Evolutionary conservation across 257 asterid genomes (phyloP), one percentile per base, ranked within the genome.

Genomic region (Euphrasia confusa): DNA sequence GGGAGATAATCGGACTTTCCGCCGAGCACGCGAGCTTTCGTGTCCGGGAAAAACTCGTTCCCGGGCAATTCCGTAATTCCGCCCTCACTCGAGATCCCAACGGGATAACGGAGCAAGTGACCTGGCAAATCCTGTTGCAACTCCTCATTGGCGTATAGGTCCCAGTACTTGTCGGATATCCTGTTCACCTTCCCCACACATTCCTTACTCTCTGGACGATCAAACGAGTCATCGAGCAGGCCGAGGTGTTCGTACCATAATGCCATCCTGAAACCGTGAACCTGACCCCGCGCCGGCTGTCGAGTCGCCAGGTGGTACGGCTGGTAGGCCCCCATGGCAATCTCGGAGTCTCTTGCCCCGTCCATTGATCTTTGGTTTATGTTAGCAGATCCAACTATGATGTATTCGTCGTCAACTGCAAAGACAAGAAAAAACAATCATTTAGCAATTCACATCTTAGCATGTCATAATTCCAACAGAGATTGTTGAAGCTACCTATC

Each of bases 41-140:
- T 81, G 58, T 84, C 95, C 1, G 95, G 95, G 77, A 87, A 87
- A 82, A 80, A 81, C 80, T 82, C 89, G 18, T 55, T 32, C 32
- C 89, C 95, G 0, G 95, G 93, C 48, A 87, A 67, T 71, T 84
- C 95, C 0, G 87, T 70, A 17, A 87, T 30, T 4, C 70, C 77
- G 3, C 95, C 95, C 24, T 78, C 80, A 30, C 72, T 73, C 15
- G 88, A 10, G 37, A 87, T 65, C 13, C 72, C 92, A 49, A 84
- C 24, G 3, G 95, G 95, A 83, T 87, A 87, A 4, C 89, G 75
- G 7, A 87, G 89, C 81, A 87, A 77, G 76, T 87, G 95, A 10
- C 95, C 93, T 0, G 95, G 95, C 57, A 87, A 72, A 68, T 87
- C 95, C 35, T 24, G 50, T 35, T 80, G 88, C 17, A 82, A 77